Evolutionary conservation across 768 basidiomycete species (phyloP), one percentile per base, ranked within the genome.

Genomic region (Suillus plorans): DNA sequence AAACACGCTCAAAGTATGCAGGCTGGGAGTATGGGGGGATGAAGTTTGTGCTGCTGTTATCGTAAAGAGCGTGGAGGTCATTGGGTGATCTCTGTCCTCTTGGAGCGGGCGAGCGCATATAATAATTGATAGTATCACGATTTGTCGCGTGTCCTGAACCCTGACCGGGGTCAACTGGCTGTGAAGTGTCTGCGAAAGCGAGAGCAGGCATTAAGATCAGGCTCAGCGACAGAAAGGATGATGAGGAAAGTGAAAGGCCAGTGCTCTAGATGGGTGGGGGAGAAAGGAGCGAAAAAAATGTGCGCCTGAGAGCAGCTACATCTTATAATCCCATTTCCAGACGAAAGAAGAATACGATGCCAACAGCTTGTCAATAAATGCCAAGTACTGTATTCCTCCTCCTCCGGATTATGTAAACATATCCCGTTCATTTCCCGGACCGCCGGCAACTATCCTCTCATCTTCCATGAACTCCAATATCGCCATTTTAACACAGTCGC

Each of bases 401-500:
- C 56, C 28, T 57, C 59, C 60, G 60, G 45, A 65, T 67, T 67
- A 64, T 10, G 34, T 67, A 58, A 65, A 14, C 41, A 58, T 5
- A 45, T 25, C 63, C 63, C 53, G 44, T 63, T 50, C 28, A 42
- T 41, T 25, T 55, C 25, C 61, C 65, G 64, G 64, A 28, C 65
- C 67, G 67, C 65, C 64, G 67, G 67, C 31, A 66, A 64, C n/a
- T 50, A 20, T 28, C 31, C 31, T 34, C 62, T 7, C 2, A 63
- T 49, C 59, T 45, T 50, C 37, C 62, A 79, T 81, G 77, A 68
- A 72, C 41, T 78, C 80, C 34, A 88, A 89, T 76, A 63, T 88
- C 68, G 69, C 82, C 44, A 67, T 81, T 56, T 85, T 92, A 70
- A 91, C 90, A 14, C 81, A 79, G 47, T 86, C 89, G 25, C 87